Evolutionary conservation across 108 stramenopile genomes (phyloP).

Genomic region (Skeletonema menzelii): DNA sequence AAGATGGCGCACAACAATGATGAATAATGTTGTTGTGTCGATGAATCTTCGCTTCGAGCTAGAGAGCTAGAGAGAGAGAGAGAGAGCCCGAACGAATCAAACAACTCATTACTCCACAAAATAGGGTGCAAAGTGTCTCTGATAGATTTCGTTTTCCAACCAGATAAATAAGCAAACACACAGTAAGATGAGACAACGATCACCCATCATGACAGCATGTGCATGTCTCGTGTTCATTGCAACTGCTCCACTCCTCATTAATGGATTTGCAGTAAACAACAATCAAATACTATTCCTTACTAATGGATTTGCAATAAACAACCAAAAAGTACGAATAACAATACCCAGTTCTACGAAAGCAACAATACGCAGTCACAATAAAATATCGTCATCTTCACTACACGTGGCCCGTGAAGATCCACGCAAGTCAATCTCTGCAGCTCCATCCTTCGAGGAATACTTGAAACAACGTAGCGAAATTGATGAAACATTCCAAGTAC

Average conservation of each 20-base stretch:
- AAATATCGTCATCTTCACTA: not conserved
- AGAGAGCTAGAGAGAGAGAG: no score
- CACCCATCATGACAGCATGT: not conserved
- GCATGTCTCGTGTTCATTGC: not conserved
- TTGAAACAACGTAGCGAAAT: no score
- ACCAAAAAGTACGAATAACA: not conserved
- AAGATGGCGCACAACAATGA: no score
- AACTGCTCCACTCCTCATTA: not conserved
- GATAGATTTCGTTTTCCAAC: not conserved
- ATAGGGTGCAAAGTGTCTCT: no score
- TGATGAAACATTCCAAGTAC: not conserved
- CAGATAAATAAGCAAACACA: no score
- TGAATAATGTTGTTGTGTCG: no score
- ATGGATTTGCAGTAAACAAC: not conserved
- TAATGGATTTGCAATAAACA: not conserved
- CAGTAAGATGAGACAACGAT: not conserved
- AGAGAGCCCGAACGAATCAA: no score
- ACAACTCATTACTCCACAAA: no score
- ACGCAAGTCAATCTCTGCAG: no score
- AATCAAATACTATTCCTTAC: not conserved
- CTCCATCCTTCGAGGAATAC: no score
- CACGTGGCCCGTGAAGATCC: not conserved
- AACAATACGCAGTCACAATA: not conserved
- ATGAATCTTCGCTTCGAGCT: no score
- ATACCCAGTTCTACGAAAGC: not conserved